A percentile compares a stretch with the other conserved stretches of the same genome.
These are phyloP conservation scores for Fusarium napiforme DNA, from an alignment of 2,329 filamentous ascomycete species.

Conservation along the genomic window DNA sequence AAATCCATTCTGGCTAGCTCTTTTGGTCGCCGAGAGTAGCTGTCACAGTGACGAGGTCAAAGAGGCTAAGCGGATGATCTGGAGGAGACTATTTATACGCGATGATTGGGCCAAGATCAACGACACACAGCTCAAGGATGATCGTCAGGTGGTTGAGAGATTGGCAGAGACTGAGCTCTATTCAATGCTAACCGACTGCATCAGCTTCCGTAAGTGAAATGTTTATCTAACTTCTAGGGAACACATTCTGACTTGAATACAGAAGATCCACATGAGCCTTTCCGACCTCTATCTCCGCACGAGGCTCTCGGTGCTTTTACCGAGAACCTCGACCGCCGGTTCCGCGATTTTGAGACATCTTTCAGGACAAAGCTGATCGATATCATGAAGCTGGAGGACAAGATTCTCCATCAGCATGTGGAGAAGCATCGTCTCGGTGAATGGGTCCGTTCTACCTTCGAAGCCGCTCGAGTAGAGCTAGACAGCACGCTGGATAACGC, in stretches of 20 bases:
- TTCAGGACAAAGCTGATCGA: constrained; percentile 74
- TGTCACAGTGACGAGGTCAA: constrained; percentile 66
- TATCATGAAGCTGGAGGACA: constrained; percentile 79
- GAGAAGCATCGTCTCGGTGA: constrained; percentile 75
- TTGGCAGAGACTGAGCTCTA: constrained; percentile 76
- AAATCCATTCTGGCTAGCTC: constrained; percentile 79
- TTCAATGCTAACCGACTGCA: constrained; percentile 71
- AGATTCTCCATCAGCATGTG: constrained; percentile 70
- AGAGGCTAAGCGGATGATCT: constrained; percentile 73
- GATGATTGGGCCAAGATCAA: constrained; percentile 89
- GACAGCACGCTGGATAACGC: constrained; percentile 48
- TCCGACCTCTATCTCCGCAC: constrained; percentile 61
- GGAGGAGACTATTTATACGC: constrained; percentile 85
- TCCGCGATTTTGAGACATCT: constrained; percentile 68
- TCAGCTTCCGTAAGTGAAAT: constrained; percentile 69
- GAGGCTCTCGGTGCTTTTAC: constrained; percentile 70
- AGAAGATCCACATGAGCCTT: constrained; percentile 57
- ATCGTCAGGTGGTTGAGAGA: constrained; percentile 71
- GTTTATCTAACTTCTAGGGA: background rate
- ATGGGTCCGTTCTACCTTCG: constrained; percentile 65
- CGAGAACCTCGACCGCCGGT: constrained; percentile 69
- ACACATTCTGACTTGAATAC: constrained; percentile 45
- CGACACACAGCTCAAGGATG: constrained; percentile 78
- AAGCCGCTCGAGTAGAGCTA: constrained; percentile 52
- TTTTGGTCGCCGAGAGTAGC: constrained; percentile 68